phyloP scores from a whole-genome alignment of 768 basidiomycete species.

The Hericium rajendrae region DNA sequence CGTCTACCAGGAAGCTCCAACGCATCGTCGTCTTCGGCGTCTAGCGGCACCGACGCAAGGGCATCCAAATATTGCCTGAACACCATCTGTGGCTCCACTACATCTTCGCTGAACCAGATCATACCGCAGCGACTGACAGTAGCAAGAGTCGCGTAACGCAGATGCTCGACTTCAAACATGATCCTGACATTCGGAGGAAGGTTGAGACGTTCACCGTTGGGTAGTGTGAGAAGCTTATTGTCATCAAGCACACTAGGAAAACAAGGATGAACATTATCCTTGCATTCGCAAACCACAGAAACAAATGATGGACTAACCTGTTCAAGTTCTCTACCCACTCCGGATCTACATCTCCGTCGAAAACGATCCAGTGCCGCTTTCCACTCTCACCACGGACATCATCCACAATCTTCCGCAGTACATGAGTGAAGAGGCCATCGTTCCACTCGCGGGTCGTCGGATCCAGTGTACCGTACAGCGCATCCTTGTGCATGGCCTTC shows the following conservation, averaged over 20 bases:
- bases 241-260: constrained; percentile 85
- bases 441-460: constrained; percentile 98
- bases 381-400: constrained; percentile 96
- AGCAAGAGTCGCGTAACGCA: constrained; percentile 92
- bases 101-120: constrained; percentile 99
- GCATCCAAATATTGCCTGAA: constrained; percentile 82
- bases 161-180: constrained; percentile 99
- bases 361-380: constrained; percentile 98
- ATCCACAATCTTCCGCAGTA: constrained; percentile 95
- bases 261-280: neutral
- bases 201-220: constrained; percentile 96
- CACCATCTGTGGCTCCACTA: constrained; percentile 86
- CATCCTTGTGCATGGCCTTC: constrained; percentile 98
- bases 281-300: neutral
- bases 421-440: constrained; percentile 96
- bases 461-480: constrained; percentile 93
- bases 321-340: constrained; percentile 99
- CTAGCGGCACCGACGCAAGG: constrained; percentile 64
- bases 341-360: constrained; percentile 98
- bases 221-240: constrained; percentile 93
- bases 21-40: constrained; percentile 81
- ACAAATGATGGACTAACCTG: constrained; percentile 45
- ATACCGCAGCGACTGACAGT: constrained; percentile 99
- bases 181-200: constrained; percentile 95
- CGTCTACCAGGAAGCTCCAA: constrained; percentile 55